These are phyloP conservation scores for Cercis canadensis DNA, from an alignment of 306 rosid species.

Conservation along the genomic window DNA sequence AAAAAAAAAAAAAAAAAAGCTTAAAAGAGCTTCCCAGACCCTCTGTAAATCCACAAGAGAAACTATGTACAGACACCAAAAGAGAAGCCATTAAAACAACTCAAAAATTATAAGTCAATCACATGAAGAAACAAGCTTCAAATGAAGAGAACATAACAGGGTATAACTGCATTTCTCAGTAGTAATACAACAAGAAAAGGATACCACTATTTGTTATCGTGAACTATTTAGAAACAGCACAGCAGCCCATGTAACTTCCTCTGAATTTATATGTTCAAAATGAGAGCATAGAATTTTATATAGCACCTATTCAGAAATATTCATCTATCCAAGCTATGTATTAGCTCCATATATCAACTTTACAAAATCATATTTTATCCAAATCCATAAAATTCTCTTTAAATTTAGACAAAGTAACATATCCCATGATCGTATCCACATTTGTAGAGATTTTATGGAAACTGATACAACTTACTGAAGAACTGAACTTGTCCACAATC, in stretches of 20 bases:
- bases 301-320: constrained; percentile 7
- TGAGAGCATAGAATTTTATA: constrained; percentile 6
- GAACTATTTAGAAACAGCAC: too few species aligned
- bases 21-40: too few species aligned
- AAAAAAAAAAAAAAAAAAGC: too few species aligned
- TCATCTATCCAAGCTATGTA: neutral
- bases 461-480: constrained; percentile 73
- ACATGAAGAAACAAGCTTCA: neutral
- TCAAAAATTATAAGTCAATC: neutral
- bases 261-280: neutral
- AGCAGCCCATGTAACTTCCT: neutral
- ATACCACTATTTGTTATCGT: too few species aligned
- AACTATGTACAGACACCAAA: too few species aligned
- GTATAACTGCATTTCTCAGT: too few species aligned
- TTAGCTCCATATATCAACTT: neutral
- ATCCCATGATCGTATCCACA: neutral
- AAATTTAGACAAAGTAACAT: constrained; percentile 4
- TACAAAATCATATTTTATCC: neutral
- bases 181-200: too few species aligned
- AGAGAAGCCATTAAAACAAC: too few species aligned
- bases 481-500: constrained; percentile 95
- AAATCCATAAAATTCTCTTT: neutral
- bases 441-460: neutral
- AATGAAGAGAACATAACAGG: too few species aligned
- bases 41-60: too few species aligned